Evolutionary conservation across 2,329 filamentous ascomycete genomes (phyloP).

Genomic region (Macrophomina phaseolina): DNA sequence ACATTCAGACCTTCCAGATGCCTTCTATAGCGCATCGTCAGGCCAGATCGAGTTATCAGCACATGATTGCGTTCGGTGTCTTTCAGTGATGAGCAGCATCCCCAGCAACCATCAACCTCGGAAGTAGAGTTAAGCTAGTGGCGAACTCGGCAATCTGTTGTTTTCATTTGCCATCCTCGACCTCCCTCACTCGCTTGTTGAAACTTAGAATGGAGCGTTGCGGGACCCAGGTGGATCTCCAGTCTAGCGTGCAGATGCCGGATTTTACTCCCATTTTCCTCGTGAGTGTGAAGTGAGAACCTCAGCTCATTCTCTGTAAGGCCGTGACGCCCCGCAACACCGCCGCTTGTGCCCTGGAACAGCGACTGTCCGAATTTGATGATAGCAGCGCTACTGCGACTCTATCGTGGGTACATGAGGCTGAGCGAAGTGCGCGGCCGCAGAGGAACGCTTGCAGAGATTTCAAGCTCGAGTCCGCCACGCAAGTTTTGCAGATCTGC

Average conservation of each 20-base stretch:
- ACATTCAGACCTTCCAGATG: conserved; percentile 12
- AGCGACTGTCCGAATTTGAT: conserved; percentile 9
- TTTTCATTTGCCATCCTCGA: conserved; percentile 8
- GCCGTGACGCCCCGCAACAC: neutral
- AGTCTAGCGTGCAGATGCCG: neutral
- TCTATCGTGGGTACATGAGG: too few species aligned
- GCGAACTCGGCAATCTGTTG: neutral
- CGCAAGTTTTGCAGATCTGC: neutral
- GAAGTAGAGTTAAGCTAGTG: conserved; percentile 14
- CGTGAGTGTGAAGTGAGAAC: neutral
- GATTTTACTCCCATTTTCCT: neutral
- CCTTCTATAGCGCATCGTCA: conserved; percentile 13
- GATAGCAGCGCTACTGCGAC: neutral
- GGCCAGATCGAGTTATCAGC: neutral
- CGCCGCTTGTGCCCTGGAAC: neutral
- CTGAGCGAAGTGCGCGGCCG: too few species aligned
- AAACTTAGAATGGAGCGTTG: conserved; percentile 7
- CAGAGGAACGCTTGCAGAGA: too few species aligned
- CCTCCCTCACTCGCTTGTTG: conserved; percentile 3
- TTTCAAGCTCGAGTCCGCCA: too few species aligned
- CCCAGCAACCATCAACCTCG: neutral
- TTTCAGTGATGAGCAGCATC: neutral
- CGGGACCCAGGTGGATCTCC: conserved; percentile 7
- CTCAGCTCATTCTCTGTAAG: neutral
- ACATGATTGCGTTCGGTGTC: conserved; percentile 8